Percentiles rank a stretch among this genome's conserved stretches.
phyloP scores from a whole-genome alignment of 345 rosid genomes.

The Garcia nutans region DNA sequence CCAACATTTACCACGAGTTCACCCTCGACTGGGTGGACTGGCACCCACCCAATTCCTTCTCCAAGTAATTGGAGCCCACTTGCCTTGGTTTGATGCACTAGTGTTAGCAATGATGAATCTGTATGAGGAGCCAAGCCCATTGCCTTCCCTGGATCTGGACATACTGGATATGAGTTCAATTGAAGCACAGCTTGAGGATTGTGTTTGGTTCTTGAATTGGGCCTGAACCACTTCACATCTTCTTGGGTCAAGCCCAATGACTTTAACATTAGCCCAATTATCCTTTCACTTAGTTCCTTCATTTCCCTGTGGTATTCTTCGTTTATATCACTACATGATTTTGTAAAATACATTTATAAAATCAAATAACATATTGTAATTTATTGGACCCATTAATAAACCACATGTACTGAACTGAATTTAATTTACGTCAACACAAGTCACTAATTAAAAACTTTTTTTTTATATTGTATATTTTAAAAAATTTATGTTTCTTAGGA shows the following conservation, averaged over 20 bases:
- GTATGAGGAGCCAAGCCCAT: conserved; percentile 59
- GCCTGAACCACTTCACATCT: conserved; percentile 36
- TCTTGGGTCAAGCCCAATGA: conserved; percentile 45
- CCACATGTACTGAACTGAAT: too few relatives aligned
- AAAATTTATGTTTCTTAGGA: too few relatives aligned
- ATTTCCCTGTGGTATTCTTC: conserved; percentile 41
- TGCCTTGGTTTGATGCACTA: conserved; percentile 38
- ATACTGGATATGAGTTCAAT: conserved; percentile 52
- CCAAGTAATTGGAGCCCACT: conserved; percentile 38
- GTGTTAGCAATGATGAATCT: conserved; percentile 46
- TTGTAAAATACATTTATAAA: too few relatives aligned
- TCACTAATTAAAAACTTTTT: too few relatives aligned
- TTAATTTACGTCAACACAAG: too few relatives aligned
- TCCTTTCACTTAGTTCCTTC: conserved; percentile 26
- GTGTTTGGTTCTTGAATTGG: conserved; percentile 15
- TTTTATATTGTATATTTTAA: too few relatives aligned
- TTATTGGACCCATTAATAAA: too few relatives aligned
- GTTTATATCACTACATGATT: conserved; percentile 34
- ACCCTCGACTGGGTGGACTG: conserved; percentile 35
- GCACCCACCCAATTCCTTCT: conserved; percentile 38
- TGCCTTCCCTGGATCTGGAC: conserved; percentile 49
- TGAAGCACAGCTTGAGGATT: conserved; percentile 36
- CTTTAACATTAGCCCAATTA: conserved; percentile 35
- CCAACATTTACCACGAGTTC: conserved; percentile 44
- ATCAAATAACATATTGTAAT: too few relatives aligned